phyloP scores from a whole-genome alignment of 495 filamentous ascomycete species.

The Annulohypoxylon stygium region DNA sequence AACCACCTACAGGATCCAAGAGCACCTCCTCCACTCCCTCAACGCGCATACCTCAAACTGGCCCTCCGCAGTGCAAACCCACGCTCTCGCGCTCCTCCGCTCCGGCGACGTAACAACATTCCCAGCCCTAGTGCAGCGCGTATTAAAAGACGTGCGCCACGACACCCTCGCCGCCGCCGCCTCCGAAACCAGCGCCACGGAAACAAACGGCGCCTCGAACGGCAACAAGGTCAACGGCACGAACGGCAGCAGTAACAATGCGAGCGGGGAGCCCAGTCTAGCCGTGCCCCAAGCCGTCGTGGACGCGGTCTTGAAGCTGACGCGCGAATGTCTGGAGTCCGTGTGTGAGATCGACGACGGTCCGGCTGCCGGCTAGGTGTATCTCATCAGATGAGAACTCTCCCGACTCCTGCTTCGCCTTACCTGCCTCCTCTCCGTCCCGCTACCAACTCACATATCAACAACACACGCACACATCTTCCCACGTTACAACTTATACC shows the following conservation, averaged over 20 bases:
- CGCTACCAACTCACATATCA: not conserved
- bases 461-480: not conserved
- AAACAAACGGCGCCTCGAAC: slow-evolving; percentile 40
- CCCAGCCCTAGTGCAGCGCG: slow-evolving; percentile 64
- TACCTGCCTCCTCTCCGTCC: not conserved
- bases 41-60: slow-evolving; percentile 65
- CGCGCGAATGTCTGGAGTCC: slow-evolving; percentile 63
- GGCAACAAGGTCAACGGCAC: slow-evolving; percentile 21
- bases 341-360: slow-evolving; percentile 63
- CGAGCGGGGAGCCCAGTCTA: slow-evolving; percentile 47
- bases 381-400: too few relatives aligned
- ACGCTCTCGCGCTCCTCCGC: slow-evolving; percentile 66
- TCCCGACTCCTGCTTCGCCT: too few relatives aligned
- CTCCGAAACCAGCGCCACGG: not conserved
- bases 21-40: slow-evolving; percentile 66
- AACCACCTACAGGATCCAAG: slow-evolving; percentile 63
- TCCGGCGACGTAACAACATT: slow-evolving; percentile 66
- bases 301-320: slow-evolving; percentile 66
- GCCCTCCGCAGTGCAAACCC: slow-evolving; percentile 64
- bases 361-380: slow-evolving; percentile 39
- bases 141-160: slow-evolving; percentile 66
- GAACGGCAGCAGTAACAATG: slow-evolving; percentile 34
- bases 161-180: slow-evolving; percentile 54
- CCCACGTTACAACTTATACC: too few relatives aligned
- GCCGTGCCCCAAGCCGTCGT: slow-evolving; percentile 65